Percentiles rank a stretch among this genome's conserved stretches.
phyloP scores from a whole-genome alignment of 768 basidiomycete species.

The Tricholoma sp. region DNA sequence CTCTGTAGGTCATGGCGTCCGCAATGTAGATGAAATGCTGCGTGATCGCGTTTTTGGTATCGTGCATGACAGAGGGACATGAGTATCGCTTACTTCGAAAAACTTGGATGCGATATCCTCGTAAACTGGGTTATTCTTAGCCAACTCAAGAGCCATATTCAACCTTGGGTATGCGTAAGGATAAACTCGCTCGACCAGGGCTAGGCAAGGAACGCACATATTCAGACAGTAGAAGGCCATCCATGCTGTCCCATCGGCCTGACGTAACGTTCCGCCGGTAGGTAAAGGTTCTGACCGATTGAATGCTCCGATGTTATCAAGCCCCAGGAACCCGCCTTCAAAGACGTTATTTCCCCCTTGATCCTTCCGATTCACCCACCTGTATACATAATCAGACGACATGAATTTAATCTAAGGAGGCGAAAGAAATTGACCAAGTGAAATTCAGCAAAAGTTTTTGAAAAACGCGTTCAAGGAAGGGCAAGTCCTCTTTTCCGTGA shows the following conservation, averaged over 20 bases:
- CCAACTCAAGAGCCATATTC: constrained; percentile 94
- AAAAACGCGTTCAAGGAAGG: constrained; percentile 96
- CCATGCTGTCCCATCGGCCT: constrained; percentile 99
- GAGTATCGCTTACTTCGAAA: constrained; percentile 56
- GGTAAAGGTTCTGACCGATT: constrained; percentile 97
- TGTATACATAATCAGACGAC: constrained; percentile 18
- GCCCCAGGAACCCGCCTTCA: constrained; percentile 95
- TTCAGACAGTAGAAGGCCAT: constrained; percentile 99
- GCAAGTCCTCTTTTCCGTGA: constrained; percentile 82
- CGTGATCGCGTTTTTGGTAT: constrained; percentile 5
- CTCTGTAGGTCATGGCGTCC: constrained; percentile 94
- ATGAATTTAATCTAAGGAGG: not conserved
- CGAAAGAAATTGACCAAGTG: constrained; percentile 62
- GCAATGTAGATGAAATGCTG: constrained; percentile 98
- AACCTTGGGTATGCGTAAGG: constrained; percentile 46
- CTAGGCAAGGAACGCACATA: constrained; percentile 51
- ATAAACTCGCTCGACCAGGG: not conserved
- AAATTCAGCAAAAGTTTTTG: constrained; percentile 96
- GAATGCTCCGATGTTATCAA: constrained; percentile 98
- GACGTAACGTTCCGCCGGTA: constrained; percentile 88
- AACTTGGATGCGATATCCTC: constrained; percentile 99
- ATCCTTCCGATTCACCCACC: constrained; percentile 99
- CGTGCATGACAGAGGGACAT: not conserved
- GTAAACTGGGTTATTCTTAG: constrained; percentile 96
- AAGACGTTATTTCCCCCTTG: constrained; percentile 93